Conservation (phyloP, 805 yeast species). For the Millerozyma acaciae region DNA sequence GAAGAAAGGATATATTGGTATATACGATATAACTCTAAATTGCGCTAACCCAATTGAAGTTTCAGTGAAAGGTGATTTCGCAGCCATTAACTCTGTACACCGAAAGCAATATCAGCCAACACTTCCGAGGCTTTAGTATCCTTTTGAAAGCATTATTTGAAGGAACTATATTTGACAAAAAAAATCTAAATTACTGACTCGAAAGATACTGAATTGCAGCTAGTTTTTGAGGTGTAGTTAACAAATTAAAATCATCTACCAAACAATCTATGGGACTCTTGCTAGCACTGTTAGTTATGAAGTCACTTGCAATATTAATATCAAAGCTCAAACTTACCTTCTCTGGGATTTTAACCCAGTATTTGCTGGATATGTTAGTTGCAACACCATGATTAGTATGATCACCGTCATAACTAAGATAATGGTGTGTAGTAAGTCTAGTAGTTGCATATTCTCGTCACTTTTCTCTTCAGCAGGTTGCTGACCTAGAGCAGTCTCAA, state of each 20-base stretch:
- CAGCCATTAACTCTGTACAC: too few species aligned
- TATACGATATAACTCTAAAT: too few species aligned
- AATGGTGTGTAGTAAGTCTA: conserved; percentile 4
- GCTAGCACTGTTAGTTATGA: neutral
- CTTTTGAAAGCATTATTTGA: too few species aligned
- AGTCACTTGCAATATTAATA: neutral
- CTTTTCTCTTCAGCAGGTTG: too few species aligned
- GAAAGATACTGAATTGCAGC: conserved; percentile 2
- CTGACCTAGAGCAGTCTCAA: too few species aligned
- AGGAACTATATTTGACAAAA: too few species aligned
- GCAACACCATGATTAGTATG: conserved; percentile 4
- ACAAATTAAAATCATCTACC: neutral
- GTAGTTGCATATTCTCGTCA: too few species aligned
- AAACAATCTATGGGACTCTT: neutral
- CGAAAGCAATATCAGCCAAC: too few species aligned
- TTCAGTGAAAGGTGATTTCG: too few species aligned
- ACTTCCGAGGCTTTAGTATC: too few species aligned
- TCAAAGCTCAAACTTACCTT: neutral
- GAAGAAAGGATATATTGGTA: too few species aligned
- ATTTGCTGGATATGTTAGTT: neutral
- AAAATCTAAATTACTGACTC: neutral
- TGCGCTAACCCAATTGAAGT: too few species aligned
- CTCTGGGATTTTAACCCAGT: neutral
- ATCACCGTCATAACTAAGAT: conserved; percentile 5
- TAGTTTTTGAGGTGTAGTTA: conserved; percentile 1